phyloP scores from a whole-genome alignment of 176 grass and related monocot genomes.

The Lolium perenne region DNA sequence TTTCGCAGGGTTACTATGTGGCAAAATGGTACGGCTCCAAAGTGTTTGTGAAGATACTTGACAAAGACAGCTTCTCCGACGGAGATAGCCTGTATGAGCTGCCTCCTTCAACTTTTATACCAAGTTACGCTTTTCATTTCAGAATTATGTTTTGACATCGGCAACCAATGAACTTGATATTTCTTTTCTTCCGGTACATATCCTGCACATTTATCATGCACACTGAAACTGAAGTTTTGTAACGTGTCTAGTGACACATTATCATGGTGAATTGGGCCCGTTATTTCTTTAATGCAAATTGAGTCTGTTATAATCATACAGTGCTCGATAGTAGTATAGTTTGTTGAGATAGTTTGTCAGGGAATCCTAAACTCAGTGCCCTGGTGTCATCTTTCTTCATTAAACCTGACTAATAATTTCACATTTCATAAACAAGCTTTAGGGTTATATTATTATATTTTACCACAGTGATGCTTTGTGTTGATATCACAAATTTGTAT shows the following conservation, averaged over 20 bases:
- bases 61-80: slow-evolving; percentile 82
- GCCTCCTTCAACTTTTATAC: slow-evolving; percentile 31
- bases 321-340: background rate
- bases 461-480: background rate
- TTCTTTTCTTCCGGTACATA: slow-evolving; percentile 11
- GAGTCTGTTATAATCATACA: too few relatives aligned
- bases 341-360: background rate
- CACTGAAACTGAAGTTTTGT: background rate
- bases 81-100: slow-evolving; percentile 84
- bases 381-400: background rate
- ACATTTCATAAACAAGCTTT: background rate
- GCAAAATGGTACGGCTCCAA: slow-evolving; percentile 97
- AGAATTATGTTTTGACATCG: background rate
- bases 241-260: background rate
- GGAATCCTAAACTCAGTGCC: background rate
- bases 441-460: slow-evolving; percentile 3
- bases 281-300: background rate
- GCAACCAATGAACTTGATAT: background rate
- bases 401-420: slow-evolving; percentile 1
- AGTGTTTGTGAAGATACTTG: slow-evolving; percentile 92
- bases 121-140: slow-evolving; percentile 13
- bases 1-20: slow-evolving; percentile 69
- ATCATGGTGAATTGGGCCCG: background rate
- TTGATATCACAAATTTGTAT: background rate
- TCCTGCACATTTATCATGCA: background rate